These are phyloP conservation scores for Jaapia argillacea DNA, from an alignment of 768 basidiomycete genomes.

Conservation along the genomic window DNA sequence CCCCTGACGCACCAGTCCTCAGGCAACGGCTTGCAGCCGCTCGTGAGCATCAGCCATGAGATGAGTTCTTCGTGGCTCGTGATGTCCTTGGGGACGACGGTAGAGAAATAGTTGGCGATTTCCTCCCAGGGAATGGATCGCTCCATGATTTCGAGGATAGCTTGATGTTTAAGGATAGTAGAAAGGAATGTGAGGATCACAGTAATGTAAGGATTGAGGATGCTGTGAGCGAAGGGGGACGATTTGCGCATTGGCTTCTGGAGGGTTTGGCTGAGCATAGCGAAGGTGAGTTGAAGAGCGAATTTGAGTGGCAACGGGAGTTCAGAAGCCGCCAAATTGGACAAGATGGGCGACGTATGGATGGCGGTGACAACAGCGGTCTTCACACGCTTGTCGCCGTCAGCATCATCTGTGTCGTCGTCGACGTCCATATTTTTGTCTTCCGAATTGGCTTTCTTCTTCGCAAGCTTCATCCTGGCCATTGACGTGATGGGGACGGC, in stretches of 20 bases:
- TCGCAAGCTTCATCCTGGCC: constrained; percentile 27
- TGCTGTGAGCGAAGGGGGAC: constrained; percentile 42
- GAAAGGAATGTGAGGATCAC: constrained; percentile 83
- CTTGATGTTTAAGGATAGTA: constrained; percentile 58
- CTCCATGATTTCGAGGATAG: constrained; percentile 55
- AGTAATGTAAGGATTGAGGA: constrained; percentile 81
- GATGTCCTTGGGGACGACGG: constrained; percentile 38
- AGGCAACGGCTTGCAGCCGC: constrained; percentile 57
- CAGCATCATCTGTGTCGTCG: constrained; percentile 24
- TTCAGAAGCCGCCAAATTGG: constrained; percentile 18
- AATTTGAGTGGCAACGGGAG: constrained; percentile 59
- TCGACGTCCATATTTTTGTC: constrained; percentile 53
- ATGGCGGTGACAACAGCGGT: constrained; percentile 11
- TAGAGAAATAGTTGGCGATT: constrained; percentile 54
- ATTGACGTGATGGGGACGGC: constrained; percentile 20
- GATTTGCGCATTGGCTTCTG: constrained; percentile 49
- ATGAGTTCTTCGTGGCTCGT: constrained; percentile 24
- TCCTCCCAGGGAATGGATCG: constrained; percentile 79
- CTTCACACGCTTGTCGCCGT: background rate
- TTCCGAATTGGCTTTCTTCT: constrained; percentile 12
- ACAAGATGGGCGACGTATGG: constrained; percentile 22
- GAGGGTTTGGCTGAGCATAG: constrained; percentile 66
- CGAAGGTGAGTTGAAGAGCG: constrained; percentile 71
- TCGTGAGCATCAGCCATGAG: constrained; percentile 60
- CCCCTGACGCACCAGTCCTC: constrained; percentile 97